Base-by-base conservation (phyloP, 805 yeast genomes). In the Metschnikowia matae region DNA sequence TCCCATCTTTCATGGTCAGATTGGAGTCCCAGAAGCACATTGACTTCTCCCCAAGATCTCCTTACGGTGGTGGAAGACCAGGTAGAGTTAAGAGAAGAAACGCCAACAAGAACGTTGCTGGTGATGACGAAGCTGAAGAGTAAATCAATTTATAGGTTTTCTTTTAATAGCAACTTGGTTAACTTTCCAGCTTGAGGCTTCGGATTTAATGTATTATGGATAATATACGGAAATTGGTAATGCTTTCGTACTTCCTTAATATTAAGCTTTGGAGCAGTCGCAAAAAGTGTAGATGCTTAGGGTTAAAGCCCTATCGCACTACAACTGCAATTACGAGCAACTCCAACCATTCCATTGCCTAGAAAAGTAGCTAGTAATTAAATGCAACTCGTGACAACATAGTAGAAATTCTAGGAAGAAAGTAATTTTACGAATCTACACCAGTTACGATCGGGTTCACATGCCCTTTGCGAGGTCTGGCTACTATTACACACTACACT, bases 61-160 rank as follows among this genome's bases (percentile, higher is more conserved):
- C 99, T 78, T 92, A 89, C 91, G 99, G 99, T 79, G 99, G 99
- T 82, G 99, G 97, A 69, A 92, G 99, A 84, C 95, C 99, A 67
- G 99, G 99, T 78, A 94, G 99, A 85, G 96, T 89, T 73, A 95
- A 94, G 86, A 89, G 98, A 87, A 89, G 83, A 79, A 84, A 87
- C 84, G 83, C 77, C 71, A 50, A 50, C 41, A 44, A 44, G 46
- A 83, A 86, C 83, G 82, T 77, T 71, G 78, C 72, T 68, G 79
- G 81, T 76, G 54, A 49, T 40, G 80, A 75, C 64, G 78, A 71
- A 62, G 85, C 74, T 60, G 92, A 72, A 55, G 87, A 87, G 78
- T 85, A 83, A 81, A 70, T 75, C 60, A 61, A 51, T 47, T 53
- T 46, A 52, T 54, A 47, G 45, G 46, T 44, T 33, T 41, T 38